These are phyloP conservation scores for Suillus discolor DNA, from an alignment of 768 basidiomycete species.

Conservation along the genomic window DNA sequence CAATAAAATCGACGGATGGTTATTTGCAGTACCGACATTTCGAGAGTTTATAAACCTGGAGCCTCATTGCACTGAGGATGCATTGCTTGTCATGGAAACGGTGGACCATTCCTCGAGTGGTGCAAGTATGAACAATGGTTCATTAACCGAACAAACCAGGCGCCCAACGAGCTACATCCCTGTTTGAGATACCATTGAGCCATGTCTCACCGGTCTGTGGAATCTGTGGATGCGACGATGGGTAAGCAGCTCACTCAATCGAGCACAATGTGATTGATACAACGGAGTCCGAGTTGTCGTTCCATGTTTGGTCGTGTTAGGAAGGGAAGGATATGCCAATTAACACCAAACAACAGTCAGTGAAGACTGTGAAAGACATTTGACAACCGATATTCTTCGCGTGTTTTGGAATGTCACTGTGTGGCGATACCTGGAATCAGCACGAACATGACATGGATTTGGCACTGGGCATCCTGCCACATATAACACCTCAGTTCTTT, in stretches of 20 bases:
- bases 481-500: slow-evolving; percentile 52
- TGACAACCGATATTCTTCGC: background rate
- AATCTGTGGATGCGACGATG: background rate
- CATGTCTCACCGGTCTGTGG: background rate
- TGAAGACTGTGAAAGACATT: background rate
- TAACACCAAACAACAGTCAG: background rate
- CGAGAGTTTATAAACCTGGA: background rate
- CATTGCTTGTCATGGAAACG: background rate
- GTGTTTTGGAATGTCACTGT: slow-evolving; percentile 2
- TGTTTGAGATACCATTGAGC: background rate
- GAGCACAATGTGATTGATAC: background rate
- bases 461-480: slow-evolving; percentile 36
- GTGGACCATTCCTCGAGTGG: background rate
- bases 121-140: slow-evolving; percentile 4
- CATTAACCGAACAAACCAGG: slow-evolving; percentile 3
- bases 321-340: background rate
- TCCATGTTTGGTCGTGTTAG: background rate
- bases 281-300: no score
- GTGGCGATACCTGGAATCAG: background rate
- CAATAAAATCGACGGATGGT: background rate
- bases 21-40: background rate
- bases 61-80: background rate
- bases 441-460: background rate
- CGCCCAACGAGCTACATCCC: no score
- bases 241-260: background rate